Evolutionary conservation across 345 rosid genomes (phyloP), one percentile per base, ranked within the genome.

Genomic region (Sonneratia caseolaris): DNA sequence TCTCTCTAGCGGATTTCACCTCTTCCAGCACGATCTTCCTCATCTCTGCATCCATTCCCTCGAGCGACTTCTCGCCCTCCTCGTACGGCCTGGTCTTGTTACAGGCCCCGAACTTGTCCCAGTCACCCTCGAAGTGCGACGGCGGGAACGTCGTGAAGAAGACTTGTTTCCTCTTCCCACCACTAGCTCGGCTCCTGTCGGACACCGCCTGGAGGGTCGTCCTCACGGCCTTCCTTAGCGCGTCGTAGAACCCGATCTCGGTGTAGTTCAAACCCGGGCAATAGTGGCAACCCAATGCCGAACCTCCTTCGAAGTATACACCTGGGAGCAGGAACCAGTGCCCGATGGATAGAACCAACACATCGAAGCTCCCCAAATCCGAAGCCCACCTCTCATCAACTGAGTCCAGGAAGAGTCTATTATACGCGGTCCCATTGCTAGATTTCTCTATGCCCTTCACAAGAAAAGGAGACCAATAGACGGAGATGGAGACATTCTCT

Each of bases 301-400:
- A 75, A 76, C 79, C 88, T n/a, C 85, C 85, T 81, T 90, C 93
- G 38, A 59, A 80, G 79, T 87, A 95, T 64, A 92, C 95, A 15
- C 97, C 97, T 1, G 93, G 97, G 75, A 92, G 93, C 5, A 92
- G 74, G 69, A 92, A 95, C 99, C 99, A 92, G 72, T 92, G 99
- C 68, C 99, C 99, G 56, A 90, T 71, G 6, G 99, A 95, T 59
- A 92, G 68, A 15, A 95, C 81, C 62, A 88, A 66, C 82, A 84
- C 69, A 71, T 89, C 95, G 2, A 91, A 71, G 24, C 74, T 72
- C 42, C 78, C 79, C 71, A 94, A 73, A 75, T 89, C 95, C 19
- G 74, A 81, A 0, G 86, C 95, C 98, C 98, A 94, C 67, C 77
- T 86, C 81, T 89, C 95, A 56, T 94, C 96, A 55, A 91, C 82